Percentiles rank a stretch among this genome's conserved stretches.
Evolutionary conservation across 2,329 filamentous ascomycete genomes (phyloP).

Genomic region (Trichoderma lentiforme): DNA sequence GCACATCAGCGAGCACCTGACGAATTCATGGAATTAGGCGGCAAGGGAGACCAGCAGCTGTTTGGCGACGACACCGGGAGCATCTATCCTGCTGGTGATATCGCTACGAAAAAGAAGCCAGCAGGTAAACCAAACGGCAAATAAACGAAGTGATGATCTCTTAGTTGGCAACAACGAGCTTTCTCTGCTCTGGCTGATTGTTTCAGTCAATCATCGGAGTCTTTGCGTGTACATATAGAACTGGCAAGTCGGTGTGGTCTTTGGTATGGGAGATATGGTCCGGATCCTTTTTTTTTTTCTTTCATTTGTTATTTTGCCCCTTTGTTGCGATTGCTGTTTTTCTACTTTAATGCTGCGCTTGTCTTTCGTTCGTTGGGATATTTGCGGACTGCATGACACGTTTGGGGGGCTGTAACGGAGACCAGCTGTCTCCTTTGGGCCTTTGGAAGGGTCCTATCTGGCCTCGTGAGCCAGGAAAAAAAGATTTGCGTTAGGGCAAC

Average conservation of each 20-base stretch:
- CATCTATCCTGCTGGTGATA: slow-evolving; percentile 43
- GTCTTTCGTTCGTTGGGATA: slow-evolving; percentile 14
- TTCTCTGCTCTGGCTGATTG: slow-evolving; percentile 1
- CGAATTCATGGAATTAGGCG: slow-evolving; percentile 82
- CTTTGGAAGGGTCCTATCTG: background rate
- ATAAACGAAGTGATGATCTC: slow-evolving; percentile 11
- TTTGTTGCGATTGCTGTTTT: background rate
- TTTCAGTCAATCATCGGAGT: slow-evolving; percentile 12
- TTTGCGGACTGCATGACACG: background rate
- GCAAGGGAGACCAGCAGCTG: slow-evolving; percentile 77
- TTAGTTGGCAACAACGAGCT: background rate
- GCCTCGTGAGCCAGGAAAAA: background rate
- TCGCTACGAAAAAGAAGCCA: slow-evolving; percentile 29
- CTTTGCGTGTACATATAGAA: slow-evolving; percentile 18
- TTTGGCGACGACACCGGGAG: slow-evolving; percentile 62
- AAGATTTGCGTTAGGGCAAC: background rate
- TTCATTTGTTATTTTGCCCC: background rate
- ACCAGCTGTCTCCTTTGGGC: slow-evolving; percentile 7
- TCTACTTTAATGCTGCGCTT: background rate
- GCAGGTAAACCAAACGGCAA: slow-evolving; percentile 28
- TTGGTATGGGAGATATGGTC: slow-evolving; percentile 8
- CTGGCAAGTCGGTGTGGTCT: slow-evolving; percentile 2
- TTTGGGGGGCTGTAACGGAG: background rate
- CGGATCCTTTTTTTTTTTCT: background rate
- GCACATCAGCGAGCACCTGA: slow-evolving; percentile 62